Base-by-base conservation (phyloP, 2,329 filamentous ascomycete species). In the Fusarium newnesense region DNA sequence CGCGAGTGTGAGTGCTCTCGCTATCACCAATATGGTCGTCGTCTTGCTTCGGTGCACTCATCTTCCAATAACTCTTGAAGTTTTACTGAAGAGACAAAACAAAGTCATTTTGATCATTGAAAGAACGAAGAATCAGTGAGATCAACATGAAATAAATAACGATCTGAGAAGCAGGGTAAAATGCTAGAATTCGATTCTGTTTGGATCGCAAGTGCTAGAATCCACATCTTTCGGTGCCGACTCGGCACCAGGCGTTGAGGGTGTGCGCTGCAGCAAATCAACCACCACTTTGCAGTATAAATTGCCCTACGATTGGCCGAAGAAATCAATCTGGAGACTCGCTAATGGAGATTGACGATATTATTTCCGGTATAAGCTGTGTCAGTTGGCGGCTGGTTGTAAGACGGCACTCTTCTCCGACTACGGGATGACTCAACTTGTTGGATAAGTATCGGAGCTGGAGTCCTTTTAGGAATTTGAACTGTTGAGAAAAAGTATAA, bases 191-290 rank as follows among this genome's bases (percentile, higher is more conserved):
- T 60, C 39, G 63, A 43, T 52, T 60, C 46, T 65, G 46, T 44
- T 52, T 47, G 53, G 30, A 37, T 59, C 28, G 49, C 40, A 56
- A 68, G 67, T 74, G 62, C 46, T 42, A 30, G 59, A 57, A 66
- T 43, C 57, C 56, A 67, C 50, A 44, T 47, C 15, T 28, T 32
- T 74, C 71, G 71, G 71, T 59, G 49, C 71, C 71, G 71, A 73
- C 15, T 74, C 71, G 71, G 71, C 71, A 34, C 21, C 54, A 37
- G 26, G 12, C 19, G 47, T 30, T 24, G 52, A 46, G 28, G 40
- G 47, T 53, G 43, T 44, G 63, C 43, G 52, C 47, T 59, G 6
- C 7, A 58, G 37, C 50, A 43, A 43, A 50, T 24, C n/a, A 47
- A 37, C 63, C 42, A n/a, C 19, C 30, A 56, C 7, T 46, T 13